A percentile compares a stretch with the other conserved stretches of the same genome.
Evolutionary conservation across 345 rosid genomes (phyloP).

Genomic region (Gynandropsis gynandra): DNA sequence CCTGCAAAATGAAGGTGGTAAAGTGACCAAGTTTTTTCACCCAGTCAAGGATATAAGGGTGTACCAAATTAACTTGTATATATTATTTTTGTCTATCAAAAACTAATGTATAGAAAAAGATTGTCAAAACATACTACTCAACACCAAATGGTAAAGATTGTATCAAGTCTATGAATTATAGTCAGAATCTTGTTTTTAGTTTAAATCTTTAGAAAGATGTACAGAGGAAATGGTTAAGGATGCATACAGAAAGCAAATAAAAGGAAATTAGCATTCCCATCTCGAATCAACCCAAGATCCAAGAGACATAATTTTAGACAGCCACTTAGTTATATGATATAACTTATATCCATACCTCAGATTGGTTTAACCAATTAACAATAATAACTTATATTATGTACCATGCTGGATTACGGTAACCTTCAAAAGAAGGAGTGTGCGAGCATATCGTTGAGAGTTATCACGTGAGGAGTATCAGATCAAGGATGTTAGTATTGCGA

Average conservation of each 20-base stretch:
- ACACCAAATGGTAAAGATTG: background rate
- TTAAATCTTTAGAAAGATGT: conserved; percentile 10
- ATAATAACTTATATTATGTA: conserved; percentile 37
- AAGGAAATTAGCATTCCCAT: background rate
- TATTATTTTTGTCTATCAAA: background rate
- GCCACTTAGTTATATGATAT: too few species aligned
- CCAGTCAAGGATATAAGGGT: conserved; percentile 3
- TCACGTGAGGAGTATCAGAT: too few species aligned
- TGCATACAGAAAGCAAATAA: background rate
- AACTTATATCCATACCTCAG: conserved; percentile 54
- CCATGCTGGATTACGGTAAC: conserved; percentile 41
- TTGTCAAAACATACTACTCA: background rate
- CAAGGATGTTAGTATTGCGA: too few species aligned
- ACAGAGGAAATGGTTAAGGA: background rate
- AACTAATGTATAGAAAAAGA: background rate
- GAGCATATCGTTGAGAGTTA: too few species aligned
- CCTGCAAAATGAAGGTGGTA: conserved; percentile 20
- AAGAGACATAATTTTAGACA: background rate
- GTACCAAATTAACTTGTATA: conserved; percentile 1
- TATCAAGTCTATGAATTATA: background rate
- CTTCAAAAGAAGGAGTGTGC: conserved; percentile 47
- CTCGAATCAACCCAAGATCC: background rate
- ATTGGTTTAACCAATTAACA: conserved; percentile 40
- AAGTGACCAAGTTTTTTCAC: conserved; percentile 13
- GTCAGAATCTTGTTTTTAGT: background rate